Evolutionary conservation across 495 filamentous ascomycete genomes (phyloP), one percentile per base, ranked within the genome.

Genomic region (Talaromyces trachyspermus): DNA sequence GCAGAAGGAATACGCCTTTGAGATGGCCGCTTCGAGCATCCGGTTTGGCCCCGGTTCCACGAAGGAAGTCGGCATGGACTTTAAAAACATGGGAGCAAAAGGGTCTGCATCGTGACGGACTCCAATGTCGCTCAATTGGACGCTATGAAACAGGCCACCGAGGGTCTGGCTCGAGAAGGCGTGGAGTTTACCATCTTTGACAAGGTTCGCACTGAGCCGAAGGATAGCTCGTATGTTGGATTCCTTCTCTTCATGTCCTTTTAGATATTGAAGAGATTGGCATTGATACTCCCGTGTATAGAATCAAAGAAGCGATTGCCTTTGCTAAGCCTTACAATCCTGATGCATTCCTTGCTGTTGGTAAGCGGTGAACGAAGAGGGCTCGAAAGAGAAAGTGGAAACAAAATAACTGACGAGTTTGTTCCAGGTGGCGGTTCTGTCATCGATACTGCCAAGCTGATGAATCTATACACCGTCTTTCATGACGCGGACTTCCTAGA

Each of bases 61-160:
- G 11, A 83, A 85, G 62, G 92, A 98, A 66, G 89, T 97, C n/a
- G 92, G 92, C 50, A 98, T 98, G 92, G 92, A 98, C 64, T 83
- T 98, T 55, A 78, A 78, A 65, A 98, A 97, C 60, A 79, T 98
- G 77, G 83, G 84, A 12, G 78, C 83, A 2, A 86, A 68, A 80
- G 81, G 24, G 90, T 98, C 27, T 85, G 86, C 58, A 81, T 98
- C 18, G 89, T 98, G 15, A 97, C 92, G 39, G 92, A 98, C 59
- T 60, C 62, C 38, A 95, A 76, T 27, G 86, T 98, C 7, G 65
- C 72, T 54, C 79, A 84, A 57, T 69, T 98, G 47, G 75, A 85
- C 61, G 89, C 89, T 15, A 91, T 97, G 83, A 81, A 80, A 59
- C 83, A 87, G 61, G 89, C 85, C 15, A 66, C 84, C 3, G 85